Evolutionary conservation across 2,329 filamentous ascomycete species (phyloP), one percentile per base, ranked within the genome.

Genomic region (Neonectria coccinea): DNA sequence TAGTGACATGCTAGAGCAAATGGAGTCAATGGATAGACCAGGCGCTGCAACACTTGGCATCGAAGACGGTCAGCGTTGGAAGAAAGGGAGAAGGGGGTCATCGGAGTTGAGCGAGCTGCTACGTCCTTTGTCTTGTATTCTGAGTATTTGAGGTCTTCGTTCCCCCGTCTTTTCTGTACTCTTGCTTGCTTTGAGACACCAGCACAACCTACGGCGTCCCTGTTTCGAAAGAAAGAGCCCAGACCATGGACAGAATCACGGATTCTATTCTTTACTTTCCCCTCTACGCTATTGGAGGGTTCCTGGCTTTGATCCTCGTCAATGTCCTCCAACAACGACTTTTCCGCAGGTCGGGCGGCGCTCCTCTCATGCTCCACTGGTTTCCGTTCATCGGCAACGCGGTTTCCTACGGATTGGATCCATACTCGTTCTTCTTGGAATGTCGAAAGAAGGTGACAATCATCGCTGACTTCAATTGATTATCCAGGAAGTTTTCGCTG

Each of bases 351-450:
- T 20, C 59, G 1, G 52, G 47, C 2, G 83, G 71, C 82, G 85
- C 48, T 76, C 86, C 86, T 0, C 67, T 85, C 6, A 84, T 89
- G n/a, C 89, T 89, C 63, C 86, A 89, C 72, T 87, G 83, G 80
- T 68, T 89, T 20, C 87, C 87, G 1, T 83, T 91, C 68, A 81
- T 93, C 65, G 91, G 91, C 51, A 92, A 87, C 77, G 91, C 91
- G 6, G 81, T 93, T 62, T 84, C 84, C 22, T 93, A 93, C 79
- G 91, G 91, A 70, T 89, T 91, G 67, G 88, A 93, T 67, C 91
- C 91, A 0, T 89, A 86, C 76, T 81, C 81, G 47, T 92, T 92
- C 81, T 92, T 92, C 77, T 85, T 86, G 64, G 73, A 82, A 20
- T 89, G 86, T 72, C 87, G 86, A 66, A 81, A 85, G 74, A 92